Conservation (phyloP, 1,284 basidiomycete genomes). For the Tylopilus orsonianus region DNA sequence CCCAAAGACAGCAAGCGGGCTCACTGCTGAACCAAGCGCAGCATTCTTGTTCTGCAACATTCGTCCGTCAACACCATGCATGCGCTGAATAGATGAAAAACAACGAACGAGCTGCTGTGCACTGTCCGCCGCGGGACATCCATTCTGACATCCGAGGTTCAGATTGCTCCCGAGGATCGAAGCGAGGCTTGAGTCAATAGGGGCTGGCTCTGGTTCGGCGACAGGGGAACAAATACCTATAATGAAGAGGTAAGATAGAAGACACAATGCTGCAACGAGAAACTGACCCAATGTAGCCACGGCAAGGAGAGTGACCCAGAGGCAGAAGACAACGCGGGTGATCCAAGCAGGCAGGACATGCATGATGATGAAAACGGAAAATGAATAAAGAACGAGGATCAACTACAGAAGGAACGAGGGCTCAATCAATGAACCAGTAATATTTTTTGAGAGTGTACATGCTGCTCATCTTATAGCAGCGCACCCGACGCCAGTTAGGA, state of each 20-base stretch:
- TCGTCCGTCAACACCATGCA: neutral
- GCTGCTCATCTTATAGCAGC: slow-evolving; percentile 13
- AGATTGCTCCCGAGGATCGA: slow-evolving; percentile 23
- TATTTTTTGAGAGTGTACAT: neutral
- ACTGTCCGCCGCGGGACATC: slow-evolving; percentile 22
- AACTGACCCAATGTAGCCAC: slow-evolving; percentile 22
- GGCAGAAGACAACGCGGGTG: slow-evolving; percentile 18
- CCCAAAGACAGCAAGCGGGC: slow-evolving; percentile 21
- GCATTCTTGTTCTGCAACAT: slow-evolving; percentile 19
- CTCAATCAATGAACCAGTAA: slow-evolving; percentile 29
- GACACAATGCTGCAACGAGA: too few relatives aligned
- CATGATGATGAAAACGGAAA: slow-evolving; percentile 13
- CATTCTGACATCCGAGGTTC: slow-evolving; percentile 26
- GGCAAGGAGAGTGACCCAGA: slow-evolving; percentile 25
- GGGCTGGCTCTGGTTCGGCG: slow-evolving; percentile 23
- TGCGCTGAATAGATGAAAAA: neutral
- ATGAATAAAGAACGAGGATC: slow-evolving; percentile 1
- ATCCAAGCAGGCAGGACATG: slow-evolving; percentile 1
- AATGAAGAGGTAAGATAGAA: neutral
- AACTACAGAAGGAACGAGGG: neutral
- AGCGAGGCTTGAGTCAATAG: slow-evolving; percentile 21
- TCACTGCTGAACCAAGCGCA: slow-evolving; percentile 21
- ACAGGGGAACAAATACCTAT: slow-evolving; percentile 24
- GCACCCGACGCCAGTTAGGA: neutral
- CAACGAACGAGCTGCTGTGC: slow-evolving; percentile 24